Evolutionary conservation across 2,329 filamentous ascomycete genomes (phyloP).

Genomic region (Huntiella savannae): DNA sequence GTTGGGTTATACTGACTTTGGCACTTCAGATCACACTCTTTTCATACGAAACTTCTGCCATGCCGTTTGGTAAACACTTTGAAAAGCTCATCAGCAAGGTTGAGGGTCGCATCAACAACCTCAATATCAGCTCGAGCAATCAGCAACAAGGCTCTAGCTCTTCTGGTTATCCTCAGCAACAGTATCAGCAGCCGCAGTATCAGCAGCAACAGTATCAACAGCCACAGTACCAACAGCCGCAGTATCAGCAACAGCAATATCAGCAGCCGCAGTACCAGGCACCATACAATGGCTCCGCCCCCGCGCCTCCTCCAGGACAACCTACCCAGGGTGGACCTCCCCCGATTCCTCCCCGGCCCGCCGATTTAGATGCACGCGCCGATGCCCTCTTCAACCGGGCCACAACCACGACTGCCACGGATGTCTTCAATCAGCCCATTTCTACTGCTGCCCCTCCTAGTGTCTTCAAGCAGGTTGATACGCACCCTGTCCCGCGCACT

Average conservation of each 20-base stretch:
- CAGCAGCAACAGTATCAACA: neutral
- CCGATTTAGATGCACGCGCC: neutral
- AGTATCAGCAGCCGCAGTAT: neutral
- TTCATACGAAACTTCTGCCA: neutral
- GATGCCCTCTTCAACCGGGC: conserved; percentile 1
- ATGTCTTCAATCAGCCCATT: conserved; percentile 40
- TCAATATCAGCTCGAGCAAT: neutral
- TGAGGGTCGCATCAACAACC: conserved; percentile 6
- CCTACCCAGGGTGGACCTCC: conserved; percentile 10
- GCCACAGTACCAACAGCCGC: neutral
- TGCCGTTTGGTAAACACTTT: conserved; percentile 10
- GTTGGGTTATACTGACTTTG: neutral
- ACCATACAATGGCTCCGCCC: neutral
- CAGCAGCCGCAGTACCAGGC: conserved; percentile 5
- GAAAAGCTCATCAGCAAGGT: conserved; percentile 10
- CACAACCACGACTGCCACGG: conserved; percentile 15
- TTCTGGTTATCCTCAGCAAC: neutral
- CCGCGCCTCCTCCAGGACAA: neutral
- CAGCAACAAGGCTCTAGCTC: neutral
- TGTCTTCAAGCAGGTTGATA: conserved; percentile 26
- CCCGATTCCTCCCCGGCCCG: conserved; percentile 11
- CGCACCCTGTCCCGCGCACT: conserved; percentile 39
- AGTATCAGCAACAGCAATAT: neutral
- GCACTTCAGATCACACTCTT: conserved; percentile 4
- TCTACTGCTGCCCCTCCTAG: conserved; percentile 31